These are phyloP conservation scores for Suhomyces xylopsoci DNA, from an alignment of 805 yeast species.

Conservation along the genomic window DNA sequence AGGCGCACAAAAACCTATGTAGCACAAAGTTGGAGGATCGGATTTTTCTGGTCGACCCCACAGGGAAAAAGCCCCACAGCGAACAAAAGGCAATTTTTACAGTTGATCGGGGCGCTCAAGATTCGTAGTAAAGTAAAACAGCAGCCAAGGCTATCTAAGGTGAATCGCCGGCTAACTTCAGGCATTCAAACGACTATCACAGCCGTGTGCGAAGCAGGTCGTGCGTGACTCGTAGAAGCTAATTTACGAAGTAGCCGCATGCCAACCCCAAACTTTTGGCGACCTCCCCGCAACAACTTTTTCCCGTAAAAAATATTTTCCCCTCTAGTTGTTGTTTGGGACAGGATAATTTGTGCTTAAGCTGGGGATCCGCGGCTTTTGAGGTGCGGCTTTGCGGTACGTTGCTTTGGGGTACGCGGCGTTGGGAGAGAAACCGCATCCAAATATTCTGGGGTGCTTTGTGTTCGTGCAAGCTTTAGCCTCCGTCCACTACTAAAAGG, in stretches of 20 bases:
- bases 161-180: background rate
- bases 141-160: background rate
- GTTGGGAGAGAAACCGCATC: background rate
- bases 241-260: background rate
- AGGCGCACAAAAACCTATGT: background rate
- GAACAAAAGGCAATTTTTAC: background rate
- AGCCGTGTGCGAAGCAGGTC: background rate
- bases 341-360: background rate
- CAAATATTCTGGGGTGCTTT: background rate
- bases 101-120: background rate
- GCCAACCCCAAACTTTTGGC: background rate
- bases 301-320: background rate
- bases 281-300: conserved; percentile 1
- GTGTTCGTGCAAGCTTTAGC: background rate
- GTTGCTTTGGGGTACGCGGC: background rate
- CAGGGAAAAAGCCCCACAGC: background rate
- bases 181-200: background rate
- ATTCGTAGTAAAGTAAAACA: background rate
- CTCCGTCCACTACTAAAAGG: background rate
- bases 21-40: background rate
- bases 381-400: background rate
- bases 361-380: background rate
- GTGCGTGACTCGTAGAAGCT: background rate
- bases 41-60: background rate
- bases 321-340: background rate